Evolutionary conservation across 1,284 basidiomycete species (phyloP), one percentile per base, ranked within the genome.

Genomic region (Boletus sp.): DNA sequence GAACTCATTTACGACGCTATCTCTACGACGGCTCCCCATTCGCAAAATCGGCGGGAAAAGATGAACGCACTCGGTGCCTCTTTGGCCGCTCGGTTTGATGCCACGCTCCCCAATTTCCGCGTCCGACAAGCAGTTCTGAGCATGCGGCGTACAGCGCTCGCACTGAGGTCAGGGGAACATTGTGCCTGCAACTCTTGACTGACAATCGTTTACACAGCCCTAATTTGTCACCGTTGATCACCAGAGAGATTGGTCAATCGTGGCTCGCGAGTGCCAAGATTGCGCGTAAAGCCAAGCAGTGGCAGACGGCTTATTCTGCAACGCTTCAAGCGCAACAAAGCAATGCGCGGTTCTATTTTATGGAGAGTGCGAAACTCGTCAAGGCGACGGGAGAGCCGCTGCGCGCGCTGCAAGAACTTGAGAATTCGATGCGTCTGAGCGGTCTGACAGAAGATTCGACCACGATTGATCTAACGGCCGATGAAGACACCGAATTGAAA

Each of bases 261-360:
- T 99, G 97, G 97, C 85, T 99, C 19, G 82, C 87, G 23, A 98
- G 93, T 59, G 91, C 96, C 21, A 98, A 97, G 74, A 95, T 96
- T 62, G 97, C 97, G 17, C 83, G 97, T 54, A 98, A 97, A 72
- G 93, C 95, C 0, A 92, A 93, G 0, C 97, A 99, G 74, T 90
- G 88, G 79, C 97, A 99, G 78, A 98, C 97, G 0, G 95, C 97
- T 4, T 99, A 99, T 73, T 98, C 93, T 69, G 96, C 97, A 2
- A 88, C 94, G 58, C 82, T 99, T 1, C 97, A 99, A 76, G 94
- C 95, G 0, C 85, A 88, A 59, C 90, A 95, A 71, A 85, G 82
- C 65, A 82, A 88, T 37, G 85, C 89, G 0, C 84, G 86, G 0
- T 95, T 92, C 69, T 88, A 91, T 6, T 98, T 97, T 77, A 84